These are phyloP conservation scores for Geosiphon pyriformis DNA, from an alignment of 192 early-diverging fungal species.

Conservation along the genomic window DNA sequence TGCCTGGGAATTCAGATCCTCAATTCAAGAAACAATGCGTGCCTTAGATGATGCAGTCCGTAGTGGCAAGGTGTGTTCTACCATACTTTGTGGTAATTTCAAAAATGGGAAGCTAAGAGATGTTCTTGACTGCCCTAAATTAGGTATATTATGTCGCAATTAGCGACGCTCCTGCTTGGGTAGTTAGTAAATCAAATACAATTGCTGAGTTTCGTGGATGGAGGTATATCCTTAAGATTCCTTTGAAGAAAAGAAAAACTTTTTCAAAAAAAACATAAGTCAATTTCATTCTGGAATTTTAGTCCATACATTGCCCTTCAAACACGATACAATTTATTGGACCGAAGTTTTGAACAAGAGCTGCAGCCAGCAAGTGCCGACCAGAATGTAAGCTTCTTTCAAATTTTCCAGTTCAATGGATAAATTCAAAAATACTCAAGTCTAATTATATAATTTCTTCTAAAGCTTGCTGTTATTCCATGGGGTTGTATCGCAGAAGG, in stretches of 20 bases:
- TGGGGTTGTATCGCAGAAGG: not conserved
- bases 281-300: too few relatives aligned
- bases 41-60: constrained; percentile 54
- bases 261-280: too few relatives aligned
- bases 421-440: not conserved
- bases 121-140: too few relatives aligned
- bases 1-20: constrained; percentile 54
- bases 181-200: not conserved
- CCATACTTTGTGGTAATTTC: too few relatives aligned
- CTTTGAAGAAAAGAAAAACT: not conserved
- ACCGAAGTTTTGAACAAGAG: constrained; percentile 32
- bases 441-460: not conserved
- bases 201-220: not conserved
- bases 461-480: not conserved
- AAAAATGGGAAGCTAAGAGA: too few relatives aligned
- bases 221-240: too few relatives aligned
- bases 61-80: constrained; percentile 41
- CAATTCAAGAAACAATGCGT: too few relatives aligned
- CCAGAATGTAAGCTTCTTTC: constrained; percentile 9
- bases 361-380: constrained; percentile 35
- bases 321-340: constrained; percentile 30
- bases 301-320: constrained; percentile 32
- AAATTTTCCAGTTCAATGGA: not conserved
- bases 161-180: constrained; percentile 28
- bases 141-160: constrained; percentile 42